These are phyloP conservation scores for Penstemon barbatus DNA, from an alignment of 257 asterid genomes.

Conservation along the genomic window DNA sequence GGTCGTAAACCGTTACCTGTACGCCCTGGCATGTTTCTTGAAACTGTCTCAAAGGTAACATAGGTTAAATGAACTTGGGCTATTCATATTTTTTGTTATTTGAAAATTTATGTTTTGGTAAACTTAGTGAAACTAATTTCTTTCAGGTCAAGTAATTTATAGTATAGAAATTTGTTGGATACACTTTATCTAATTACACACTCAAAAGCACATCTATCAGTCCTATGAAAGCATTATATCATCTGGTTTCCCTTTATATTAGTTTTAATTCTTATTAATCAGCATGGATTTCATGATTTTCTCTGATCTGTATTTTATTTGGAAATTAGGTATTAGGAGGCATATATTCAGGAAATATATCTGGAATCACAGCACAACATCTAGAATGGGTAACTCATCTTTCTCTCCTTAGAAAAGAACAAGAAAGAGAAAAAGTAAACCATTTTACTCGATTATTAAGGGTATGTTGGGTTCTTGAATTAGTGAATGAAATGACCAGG, in stretches of 20 bases:
- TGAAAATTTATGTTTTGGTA: slow-evolving; percentile 1
- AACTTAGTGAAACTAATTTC: not conserved
- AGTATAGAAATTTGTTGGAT: not conserved
- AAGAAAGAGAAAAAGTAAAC: not conserved
- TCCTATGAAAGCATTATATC: slow-evolving; percentile 9
- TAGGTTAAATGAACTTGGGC: slow-evolving; percentile 12
- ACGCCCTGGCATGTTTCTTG: slow-evolving; percentile 98
- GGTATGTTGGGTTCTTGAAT: too few species aligned
- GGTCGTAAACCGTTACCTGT: slow-evolving; percentile 82
- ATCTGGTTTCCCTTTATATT: not conserved
- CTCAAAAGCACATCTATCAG: not conserved
- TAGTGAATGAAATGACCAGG: too few species aligned
- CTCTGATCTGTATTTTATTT: slow-evolving; percentile 28
- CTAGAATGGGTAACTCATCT: slow-evolving; percentile 75
- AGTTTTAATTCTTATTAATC: not conserved
- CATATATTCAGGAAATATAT: slow-evolving; percentile 70
- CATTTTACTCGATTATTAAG: too few species aligned
- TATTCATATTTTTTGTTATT: not conserved
- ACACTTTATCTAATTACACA: not conserved
- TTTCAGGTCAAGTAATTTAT: slow-evolving; percentile 5
- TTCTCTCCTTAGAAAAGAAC: not conserved
- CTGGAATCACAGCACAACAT: slow-evolving; percentile 92
- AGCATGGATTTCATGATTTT: slow-evolving; percentile 15
- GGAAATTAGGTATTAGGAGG: slow-evolving; percentile 81
- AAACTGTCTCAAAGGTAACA: slow-evolving; percentile 92